Evolutionary conservation across 2,329 filamentous ascomycete genomes (phyloP).

Genomic region (Ascocoryne sarcoides): DNA sequence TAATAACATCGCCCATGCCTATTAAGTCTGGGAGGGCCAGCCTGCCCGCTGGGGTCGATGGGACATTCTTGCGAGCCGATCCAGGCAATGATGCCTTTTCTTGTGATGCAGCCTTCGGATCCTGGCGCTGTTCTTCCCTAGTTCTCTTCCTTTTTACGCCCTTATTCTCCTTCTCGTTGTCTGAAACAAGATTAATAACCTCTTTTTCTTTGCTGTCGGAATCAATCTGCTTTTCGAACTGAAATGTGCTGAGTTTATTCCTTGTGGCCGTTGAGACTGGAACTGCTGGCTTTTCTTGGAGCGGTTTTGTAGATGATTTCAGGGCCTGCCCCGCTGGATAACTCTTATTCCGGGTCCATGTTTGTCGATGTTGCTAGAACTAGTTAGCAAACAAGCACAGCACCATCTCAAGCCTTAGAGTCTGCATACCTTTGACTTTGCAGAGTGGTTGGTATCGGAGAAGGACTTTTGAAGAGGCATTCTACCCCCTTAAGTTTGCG

Average conservation of each 20-base stretch:
- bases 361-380: conserved; percentile 17
- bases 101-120: conserved; percentile 1
- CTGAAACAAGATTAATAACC: conserved; percentile 14
- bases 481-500: too few species aligned
- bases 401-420: not conserved
- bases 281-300: conserved; percentile 23
- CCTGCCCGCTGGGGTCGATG: conserved; percentile 42
- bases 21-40: conserved; percentile 52
- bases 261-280: conserved; percentile 46
- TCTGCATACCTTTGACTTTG: conserved; percentile 20
- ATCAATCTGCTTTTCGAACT: conserved; percentile 35
- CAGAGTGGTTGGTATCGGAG: conserved; percentile 28
- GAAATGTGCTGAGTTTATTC: conserved; percentile 49
- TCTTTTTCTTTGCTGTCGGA: conserved; percentile 17
- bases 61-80: conserved; percentile 22
- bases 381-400: not conserved
- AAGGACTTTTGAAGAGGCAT: conserved; percentile 32
- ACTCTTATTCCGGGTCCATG: conserved; percentile 27
- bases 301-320: conserved; percentile 16
- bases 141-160: not conserved
- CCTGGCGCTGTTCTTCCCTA: not conserved
- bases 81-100: conserved; percentile 11
- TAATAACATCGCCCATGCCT: conserved; percentile 33
- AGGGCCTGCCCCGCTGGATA: conserved; percentile 17
- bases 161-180: conserved; percentile 24